Conservation (phyloP, 441 rosid genomes). For the Pelargonium fulgidum region DNA sequence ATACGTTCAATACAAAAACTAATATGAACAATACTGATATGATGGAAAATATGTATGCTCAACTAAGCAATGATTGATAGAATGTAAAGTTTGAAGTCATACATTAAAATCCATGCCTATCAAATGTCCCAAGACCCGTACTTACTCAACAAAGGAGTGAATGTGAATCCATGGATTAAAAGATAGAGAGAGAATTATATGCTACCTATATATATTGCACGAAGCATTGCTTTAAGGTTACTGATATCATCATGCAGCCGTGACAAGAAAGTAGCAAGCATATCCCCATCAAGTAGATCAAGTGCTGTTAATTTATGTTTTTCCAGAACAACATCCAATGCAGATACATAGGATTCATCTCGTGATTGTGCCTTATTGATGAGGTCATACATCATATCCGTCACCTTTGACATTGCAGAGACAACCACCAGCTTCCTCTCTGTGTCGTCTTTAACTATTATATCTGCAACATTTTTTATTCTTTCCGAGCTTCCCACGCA, state of each 20-base stretch:
- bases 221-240: constrained; percentile 93
- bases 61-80: neutral
- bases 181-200: neutral
- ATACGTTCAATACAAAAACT: neutral
- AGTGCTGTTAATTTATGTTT: constrained; percentile 67
- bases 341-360: constrained; percentile 74
- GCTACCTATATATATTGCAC: constrained; percentile 90
- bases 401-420: constrained; percentile 94
- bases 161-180: neutral
- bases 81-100: neutral
- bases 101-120: neutral
- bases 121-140: too few species aligned
- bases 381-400: constrained; percentile 92
- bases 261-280: constrained; percentile 58
- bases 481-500: constrained; percentile 85
- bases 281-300: constrained; percentile 75
- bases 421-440: constrained; percentile 85
- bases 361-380: constrained; percentile 68
- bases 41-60: neutral
- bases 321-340: constrained; percentile 64
- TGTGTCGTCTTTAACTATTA: constrained; percentile 50
- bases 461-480: constrained; percentile 77
- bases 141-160: neutral
- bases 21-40: neutral
- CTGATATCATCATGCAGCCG: constrained; percentile 60